Conservation (phyloP, 495 filamentous ascomycete genomes). For the Penicillium psychrofluorescens region DNA sequence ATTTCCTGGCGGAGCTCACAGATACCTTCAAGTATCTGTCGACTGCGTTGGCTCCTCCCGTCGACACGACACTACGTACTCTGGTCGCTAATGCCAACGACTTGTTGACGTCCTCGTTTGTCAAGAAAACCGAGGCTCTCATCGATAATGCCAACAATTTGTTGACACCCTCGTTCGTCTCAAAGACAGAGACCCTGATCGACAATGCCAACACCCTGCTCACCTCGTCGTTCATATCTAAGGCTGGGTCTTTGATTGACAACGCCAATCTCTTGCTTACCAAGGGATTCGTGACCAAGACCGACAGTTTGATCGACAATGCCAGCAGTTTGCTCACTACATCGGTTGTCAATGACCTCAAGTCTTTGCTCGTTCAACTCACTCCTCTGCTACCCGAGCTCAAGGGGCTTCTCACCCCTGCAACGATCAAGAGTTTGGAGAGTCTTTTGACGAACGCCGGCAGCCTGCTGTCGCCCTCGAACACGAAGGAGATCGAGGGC, state of each 20-base stretch:
- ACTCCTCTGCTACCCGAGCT: conserved; percentile 29
- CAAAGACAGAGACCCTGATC: conserved; percentile 13
- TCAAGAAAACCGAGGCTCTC: conserved; percentile 15
- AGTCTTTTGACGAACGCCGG: conserved; percentile 31
- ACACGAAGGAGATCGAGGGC: too few relatives aligned
- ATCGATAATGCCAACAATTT: conserved; percentile 13
- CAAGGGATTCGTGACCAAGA: background rate
- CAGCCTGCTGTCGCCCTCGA: conserved; percentile 28
- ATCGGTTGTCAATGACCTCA: conserved; percentile 16
- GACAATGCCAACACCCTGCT: background rate
- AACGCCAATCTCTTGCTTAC: background rate
- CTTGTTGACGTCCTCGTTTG: conserved; percentile 20
- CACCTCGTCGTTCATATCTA: too few relatives aligned
- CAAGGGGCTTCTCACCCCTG: conserved; percentile 29
- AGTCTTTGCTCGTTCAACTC: conserved; percentile 25
- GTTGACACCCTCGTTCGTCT: conserved; percentile 20
- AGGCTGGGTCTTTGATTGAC: too few relatives aligned
- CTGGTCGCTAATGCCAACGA: conserved; percentile 26
- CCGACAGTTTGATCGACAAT: background rate
- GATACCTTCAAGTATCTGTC: conserved; percentile 28
- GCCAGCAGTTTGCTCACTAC: conserved; percentile 5
- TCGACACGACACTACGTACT: conserved; percentile 32
- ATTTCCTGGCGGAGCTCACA: conserved; percentile 20
- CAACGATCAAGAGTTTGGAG: conserved; percentile 28
- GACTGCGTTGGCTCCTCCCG: conserved; percentile 28